Base-by-base conservation (phyloP, 2,329 filamentous ascomycete genomes). In the Alternaria novae-zelandiae region DNA sequence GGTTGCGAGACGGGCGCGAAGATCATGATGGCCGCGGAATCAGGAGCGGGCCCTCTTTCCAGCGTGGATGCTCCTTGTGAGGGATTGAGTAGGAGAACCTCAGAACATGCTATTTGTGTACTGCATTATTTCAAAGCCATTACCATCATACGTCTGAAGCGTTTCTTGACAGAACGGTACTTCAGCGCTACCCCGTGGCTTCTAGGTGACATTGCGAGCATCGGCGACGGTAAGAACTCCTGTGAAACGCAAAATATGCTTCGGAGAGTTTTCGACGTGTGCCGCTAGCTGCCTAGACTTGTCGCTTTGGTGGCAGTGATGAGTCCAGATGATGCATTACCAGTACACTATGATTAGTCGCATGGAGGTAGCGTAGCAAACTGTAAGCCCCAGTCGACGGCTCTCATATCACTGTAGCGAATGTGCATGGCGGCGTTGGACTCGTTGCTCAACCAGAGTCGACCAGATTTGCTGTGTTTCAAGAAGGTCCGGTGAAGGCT, bases 1-100 rank as follows among this genome's bases (percentile, higher is more conserved):
- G 67, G 69, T 50, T 69, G 63, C 64, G 63, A 64, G 61, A 69
- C 66, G 65, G 61, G 59, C 63, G 57, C 66, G 71, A 59, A 65
- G 70, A 73, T 74, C 68, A 60, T 64, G 66, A 63, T 61, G 25
- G 45, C 53, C 59, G 55, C 65, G 58, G 61, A 30, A 21, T 45
- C 15, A 63, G 28, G 28, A 56, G 44, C 54, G 26, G 50, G 44
- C 45, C 49, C 43, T 44, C 32, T 60, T 50, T 44, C 54, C 46
- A 49, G 30, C 12, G 21, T 59, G 57, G 46, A 20, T 20, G 47
- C 30, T 36, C 44, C 20, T 36, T 46, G 54, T 59, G 44, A 47
- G 53, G 20, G 53, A 23, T 25, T 32, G 26, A 21, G 45, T 51
- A 28, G 57, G 59, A 51, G 54, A 26, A 17, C 47, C 57, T 61